Conservation (phyloP, 495 filamentous ascomycete genomes). For the Aspergillus haitiensis region DNA sequence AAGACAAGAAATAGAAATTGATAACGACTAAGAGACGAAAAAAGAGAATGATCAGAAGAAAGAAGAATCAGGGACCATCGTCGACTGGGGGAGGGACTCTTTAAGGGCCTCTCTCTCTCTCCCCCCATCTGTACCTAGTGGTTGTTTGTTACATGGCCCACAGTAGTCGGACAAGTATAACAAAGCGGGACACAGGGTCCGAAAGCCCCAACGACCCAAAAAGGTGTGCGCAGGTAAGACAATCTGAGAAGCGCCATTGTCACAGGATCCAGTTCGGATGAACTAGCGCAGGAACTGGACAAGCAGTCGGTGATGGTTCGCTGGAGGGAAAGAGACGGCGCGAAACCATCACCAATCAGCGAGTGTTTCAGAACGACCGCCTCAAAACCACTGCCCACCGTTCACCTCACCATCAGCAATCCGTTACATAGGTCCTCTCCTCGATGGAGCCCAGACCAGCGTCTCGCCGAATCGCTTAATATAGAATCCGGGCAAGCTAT, state of each 20-base stretch:
- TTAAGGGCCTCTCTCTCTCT: background rate
- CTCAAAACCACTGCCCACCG: background rate
- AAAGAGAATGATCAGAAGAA: background rate
- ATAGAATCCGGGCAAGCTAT: constrained; percentile 6
- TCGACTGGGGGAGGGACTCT: background rate
- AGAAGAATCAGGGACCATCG: background rate
- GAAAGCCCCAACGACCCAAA: background rate
- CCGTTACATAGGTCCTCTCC: background rate
- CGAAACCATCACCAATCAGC: constrained; percentile 20
- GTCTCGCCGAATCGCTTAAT: constrained; percentile 19
- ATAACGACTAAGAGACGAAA: background rate
- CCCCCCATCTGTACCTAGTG: too few relatives aligned
- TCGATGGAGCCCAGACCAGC: constrained; percentile 2
- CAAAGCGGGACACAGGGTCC: background rate
- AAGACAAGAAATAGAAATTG: background rate
- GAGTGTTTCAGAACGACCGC: constrained; percentile 3
- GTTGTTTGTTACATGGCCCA: too few relatives aligned
- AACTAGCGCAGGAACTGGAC: background rate
- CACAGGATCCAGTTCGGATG: constrained; percentile 14
- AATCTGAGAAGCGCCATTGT: constrained; percentile 21
- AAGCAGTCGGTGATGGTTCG: constrained; percentile 7
- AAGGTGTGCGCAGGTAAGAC: constrained; percentile 15
- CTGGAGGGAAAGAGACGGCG: constrained; percentile 9
- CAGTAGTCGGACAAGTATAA: too few relatives aligned
- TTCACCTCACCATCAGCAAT: background rate